Percentiles rank a stretch among this genome's conserved stretches.
These are phyloP conservation scores for Neurospora sp. DNA, from an alignment of 2,329 filamentous ascomycete genomes.

Conservation along the genomic window DNA sequence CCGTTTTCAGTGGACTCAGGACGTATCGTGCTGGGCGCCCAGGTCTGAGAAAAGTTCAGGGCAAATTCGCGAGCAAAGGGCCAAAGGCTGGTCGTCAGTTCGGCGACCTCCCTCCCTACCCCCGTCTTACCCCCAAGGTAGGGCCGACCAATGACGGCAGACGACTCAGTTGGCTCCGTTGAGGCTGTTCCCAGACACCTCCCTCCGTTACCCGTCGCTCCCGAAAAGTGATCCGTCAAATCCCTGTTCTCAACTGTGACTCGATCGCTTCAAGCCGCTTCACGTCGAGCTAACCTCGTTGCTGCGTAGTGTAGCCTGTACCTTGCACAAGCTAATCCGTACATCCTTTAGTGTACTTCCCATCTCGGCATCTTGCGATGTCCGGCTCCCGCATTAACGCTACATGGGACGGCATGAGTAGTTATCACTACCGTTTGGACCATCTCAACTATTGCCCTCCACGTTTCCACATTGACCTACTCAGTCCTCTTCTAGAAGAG, in stretches of 20 bases:
- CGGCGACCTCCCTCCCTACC: constrained; percentile 1
- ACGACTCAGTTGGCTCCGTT: constrained; percentile 6
- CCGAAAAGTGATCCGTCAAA: constrained; percentile 15
- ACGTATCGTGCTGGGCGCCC: background rate
- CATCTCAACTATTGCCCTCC: background rate
- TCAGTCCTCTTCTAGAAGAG: background rate
- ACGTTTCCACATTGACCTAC: background rate
- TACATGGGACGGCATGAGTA: background rate
- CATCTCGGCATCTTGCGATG: background rate
- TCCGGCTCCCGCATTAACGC: background rate
- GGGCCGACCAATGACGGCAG: constrained; percentile 14
- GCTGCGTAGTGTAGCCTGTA: constrained; percentile 4
- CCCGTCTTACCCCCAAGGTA: constrained; percentile 6
- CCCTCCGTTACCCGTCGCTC: constrained; percentile 16
- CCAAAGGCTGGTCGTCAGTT: background rate
- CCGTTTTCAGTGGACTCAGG: background rate
- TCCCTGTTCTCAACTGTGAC: constrained; percentile 15
- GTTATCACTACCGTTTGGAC: background rate
- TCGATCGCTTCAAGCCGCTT: constrained; percentile 19
- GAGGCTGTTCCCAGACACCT: constrained; percentile 17
- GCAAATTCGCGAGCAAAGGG: background rate
- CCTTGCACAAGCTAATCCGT: constrained; percentile 2
- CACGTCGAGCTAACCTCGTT: constrained; percentile 9
- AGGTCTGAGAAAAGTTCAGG: background rate
- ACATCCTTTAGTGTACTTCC: background rate